phyloP scores from a whole-genome alignment of 1,139 yeast species.

The Arxiozyma heterogenica region DNA sequence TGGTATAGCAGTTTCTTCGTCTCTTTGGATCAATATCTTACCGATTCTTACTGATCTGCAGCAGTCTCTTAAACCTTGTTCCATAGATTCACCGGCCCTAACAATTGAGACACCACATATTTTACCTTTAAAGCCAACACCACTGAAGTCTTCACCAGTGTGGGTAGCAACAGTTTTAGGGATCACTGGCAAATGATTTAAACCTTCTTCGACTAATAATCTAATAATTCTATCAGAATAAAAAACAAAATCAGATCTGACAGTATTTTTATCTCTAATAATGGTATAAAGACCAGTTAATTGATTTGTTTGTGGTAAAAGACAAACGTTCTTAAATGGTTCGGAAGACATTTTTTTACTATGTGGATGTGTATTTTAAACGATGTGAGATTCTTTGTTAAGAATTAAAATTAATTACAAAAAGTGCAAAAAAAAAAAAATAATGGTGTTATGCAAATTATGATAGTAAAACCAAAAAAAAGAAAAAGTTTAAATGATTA shows the following conservation, averaged over 20 bases:
- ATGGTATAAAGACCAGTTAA: slow-evolving; percentile 78
- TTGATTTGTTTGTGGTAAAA: slow-evolving; percentile 84
- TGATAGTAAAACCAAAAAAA: no score
- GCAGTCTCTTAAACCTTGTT: slow-evolving; percentile 94
- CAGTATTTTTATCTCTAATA: slow-evolving; percentile 70
- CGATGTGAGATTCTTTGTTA: no score
- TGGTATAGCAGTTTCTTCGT: slow-evolving; percentile 81
- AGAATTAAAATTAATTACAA: neutral
- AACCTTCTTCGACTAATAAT: slow-evolving; percentile 85
- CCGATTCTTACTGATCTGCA: slow-evolving; percentile 94
- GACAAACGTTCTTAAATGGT: slow-evolving; percentile 46
- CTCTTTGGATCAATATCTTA: slow-evolving; percentile 90
- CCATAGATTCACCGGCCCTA: slow-evolving; percentile 98
- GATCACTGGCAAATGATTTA: slow-evolving; percentile 83
- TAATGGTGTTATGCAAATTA: no score
- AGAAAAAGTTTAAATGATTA: no score
- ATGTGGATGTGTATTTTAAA: no score
- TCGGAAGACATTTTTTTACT: slow-evolving; percentile 19
- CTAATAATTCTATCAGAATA: slow-evolving; percentile 92
- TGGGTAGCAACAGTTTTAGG: slow-evolving; percentile 62
- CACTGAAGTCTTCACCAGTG: slow-evolving; percentile 61
- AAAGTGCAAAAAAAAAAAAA: neutral
- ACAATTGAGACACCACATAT: slow-evolving; percentile 97
- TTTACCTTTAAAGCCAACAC: slow-evolving; percentile 80
- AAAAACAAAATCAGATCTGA: slow-evolving; percentile 86